A percentile compares a stretch with the other conserved stretches of the same genome.
Evolutionary conservation across 331 rosid genomes (phyloP).

Genomic region (Dryas integrifolia): DNA sequence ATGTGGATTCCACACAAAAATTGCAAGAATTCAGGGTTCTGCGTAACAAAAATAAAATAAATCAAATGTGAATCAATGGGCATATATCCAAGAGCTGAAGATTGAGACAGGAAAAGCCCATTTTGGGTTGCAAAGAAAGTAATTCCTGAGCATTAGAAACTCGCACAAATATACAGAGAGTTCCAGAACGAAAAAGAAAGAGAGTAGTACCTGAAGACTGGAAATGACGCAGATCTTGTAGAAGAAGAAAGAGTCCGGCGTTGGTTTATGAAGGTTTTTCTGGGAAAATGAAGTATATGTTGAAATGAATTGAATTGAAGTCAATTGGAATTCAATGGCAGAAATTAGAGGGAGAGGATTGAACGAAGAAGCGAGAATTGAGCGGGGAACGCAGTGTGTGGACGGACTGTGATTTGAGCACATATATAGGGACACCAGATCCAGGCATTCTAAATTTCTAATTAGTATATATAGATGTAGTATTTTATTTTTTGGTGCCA

Average conservation of each 20-base stretch:
- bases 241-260: background rate
- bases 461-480: too few species aligned
- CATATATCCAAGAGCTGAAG: background rate
- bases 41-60: background rate
- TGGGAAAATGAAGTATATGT: background rate
- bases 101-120: background rate
- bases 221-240: slow-evolving; percentile 2
- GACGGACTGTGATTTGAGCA: background rate
- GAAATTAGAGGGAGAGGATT: background rate
- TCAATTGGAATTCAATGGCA: background rate
- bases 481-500: too few species aligned
- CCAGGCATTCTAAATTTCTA: background rate
- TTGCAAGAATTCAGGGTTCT: background rate
- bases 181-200: background rate
- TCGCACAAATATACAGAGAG: background rate
- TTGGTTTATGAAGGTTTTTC: background rate
- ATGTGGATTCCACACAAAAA: background rate
- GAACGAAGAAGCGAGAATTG: slow-evolving; percentile 21
- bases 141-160: background rate
- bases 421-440: background rate
- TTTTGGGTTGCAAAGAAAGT: background rate
- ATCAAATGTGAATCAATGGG: background rate
- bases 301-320: background rate
- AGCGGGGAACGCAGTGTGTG: slow-evolving; percentile 15
- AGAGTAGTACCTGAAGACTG: slow-evolving; percentile 1